Evolutionary conservation across 2,329 filamentous ascomycete species (phyloP).

Genomic region (Aspergillus glaucus): DNA sequence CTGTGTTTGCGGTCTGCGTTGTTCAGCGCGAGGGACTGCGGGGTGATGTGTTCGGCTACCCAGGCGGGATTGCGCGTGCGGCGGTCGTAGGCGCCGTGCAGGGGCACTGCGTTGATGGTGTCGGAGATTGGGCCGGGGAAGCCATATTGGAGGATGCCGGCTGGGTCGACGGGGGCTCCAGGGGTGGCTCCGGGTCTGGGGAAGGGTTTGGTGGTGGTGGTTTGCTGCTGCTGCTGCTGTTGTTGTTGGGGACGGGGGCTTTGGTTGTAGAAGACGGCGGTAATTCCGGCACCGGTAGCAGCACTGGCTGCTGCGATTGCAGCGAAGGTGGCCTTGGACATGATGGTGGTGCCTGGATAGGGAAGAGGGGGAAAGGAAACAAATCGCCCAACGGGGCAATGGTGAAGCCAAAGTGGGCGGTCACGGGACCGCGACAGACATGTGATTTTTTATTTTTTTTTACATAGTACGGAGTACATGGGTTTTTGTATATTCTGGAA

Average conservation of each 20-base stretch:
- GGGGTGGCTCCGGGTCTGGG: constrained; percentile 9
- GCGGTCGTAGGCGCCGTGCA: constrained; percentile 86
- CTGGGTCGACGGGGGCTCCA: constrained; percentile 58
- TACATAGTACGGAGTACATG: no score
- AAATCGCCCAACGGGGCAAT: constrained; percentile 1
- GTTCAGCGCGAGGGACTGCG: constrained; percentile 66
- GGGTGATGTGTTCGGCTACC: constrained; percentile 95
- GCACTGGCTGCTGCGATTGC: constrained; percentile 71
- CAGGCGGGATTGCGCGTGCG: constrained; percentile 86
- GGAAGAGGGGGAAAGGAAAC: background rate
- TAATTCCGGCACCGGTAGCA: constrained; percentile 68
- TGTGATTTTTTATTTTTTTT: no score
- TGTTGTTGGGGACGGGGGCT: constrained; percentile 37
- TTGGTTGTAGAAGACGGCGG: constrained; percentile 59
- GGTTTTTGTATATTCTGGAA: no score
- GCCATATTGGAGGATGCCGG: constrained; percentile 75
- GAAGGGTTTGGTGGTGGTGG: constrained; percentile 21
- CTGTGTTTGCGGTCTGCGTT: constrained; percentile 80
- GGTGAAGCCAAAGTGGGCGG: constrained; percentile 4
- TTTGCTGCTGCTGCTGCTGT: constrained; percentile 13
- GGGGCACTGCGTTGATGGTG: constrained; percentile 65
- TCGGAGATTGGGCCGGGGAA: constrained; percentile 89
- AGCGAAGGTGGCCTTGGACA: constrained; percentile 74
- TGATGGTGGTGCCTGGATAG: constrained; percentile 32
- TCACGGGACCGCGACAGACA: background rate